Percentiles rank a stretch among this genome's conserved stretches.
phyloP scores from a whole-genome alignment of 805 yeast genomes.

The Danielia reshetovae region DNA sequence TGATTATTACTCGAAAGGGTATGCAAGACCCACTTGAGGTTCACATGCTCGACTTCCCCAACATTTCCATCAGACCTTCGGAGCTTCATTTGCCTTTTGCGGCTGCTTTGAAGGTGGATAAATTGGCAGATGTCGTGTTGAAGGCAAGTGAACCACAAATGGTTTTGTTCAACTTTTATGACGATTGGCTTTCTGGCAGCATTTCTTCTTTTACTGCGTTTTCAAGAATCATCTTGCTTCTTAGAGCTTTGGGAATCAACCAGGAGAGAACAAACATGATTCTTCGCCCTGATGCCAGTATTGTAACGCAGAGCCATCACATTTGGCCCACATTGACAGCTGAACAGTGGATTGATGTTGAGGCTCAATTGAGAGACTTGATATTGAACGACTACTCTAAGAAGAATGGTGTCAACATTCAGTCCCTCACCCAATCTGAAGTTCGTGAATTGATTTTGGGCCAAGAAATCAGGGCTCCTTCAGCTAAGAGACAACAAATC shows the following conservation, averaged over 20 bases:
- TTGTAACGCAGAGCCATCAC: constrained; percentile 71
- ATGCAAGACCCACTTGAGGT: constrained; percentile 93
- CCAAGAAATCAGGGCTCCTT: constrained; percentile 88
- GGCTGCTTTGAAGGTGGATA: constrained; percentile 77
- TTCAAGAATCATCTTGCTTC: constrained; percentile 76
- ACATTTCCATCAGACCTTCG: constrained; percentile 81
- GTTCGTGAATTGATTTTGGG: constrained; percentile 92
- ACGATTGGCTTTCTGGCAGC: constrained; percentile 77
- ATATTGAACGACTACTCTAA: constrained; percentile 81
- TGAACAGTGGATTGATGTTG: constrained; percentile 91
- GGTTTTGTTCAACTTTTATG: constrained; percentile 87
- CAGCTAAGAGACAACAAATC: constrained; percentile 78
- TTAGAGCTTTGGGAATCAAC: constrained; percentile 77
- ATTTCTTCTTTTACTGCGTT: constrained; percentile 92
- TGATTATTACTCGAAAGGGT: constrained; percentile 86
- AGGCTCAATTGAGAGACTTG: constrained; percentile 81
- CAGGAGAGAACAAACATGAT: constrained; percentile 73
- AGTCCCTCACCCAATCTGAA: constrained; percentile 87
- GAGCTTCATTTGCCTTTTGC: constrained; percentile 89
- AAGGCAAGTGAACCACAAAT: constrained; percentile 90
- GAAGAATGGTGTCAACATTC: constrained; percentile 80
- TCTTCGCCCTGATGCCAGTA: constrained; percentile 68
- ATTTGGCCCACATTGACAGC: constrained; percentile 89
- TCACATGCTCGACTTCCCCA: constrained; percentile 95
- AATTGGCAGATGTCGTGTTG: constrained; percentile 70